Conservation (phyloP, 225 moss, liverwort and hornwort species). For the Asterella californica region DNA sequence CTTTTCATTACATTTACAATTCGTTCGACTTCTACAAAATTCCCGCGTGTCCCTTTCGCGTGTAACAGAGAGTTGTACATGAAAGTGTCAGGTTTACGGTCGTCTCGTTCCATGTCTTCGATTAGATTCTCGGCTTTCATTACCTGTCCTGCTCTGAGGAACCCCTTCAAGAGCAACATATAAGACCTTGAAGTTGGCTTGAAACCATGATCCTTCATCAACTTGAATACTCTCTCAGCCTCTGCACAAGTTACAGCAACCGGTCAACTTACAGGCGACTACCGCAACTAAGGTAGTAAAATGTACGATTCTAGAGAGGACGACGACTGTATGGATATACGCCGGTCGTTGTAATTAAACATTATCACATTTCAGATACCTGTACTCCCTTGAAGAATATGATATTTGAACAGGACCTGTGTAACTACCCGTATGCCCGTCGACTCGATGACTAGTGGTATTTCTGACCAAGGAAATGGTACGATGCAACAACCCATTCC, state of each 20-base stretch:
- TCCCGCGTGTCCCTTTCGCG: constrained; percentile 71
- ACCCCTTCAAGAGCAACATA: constrained; percentile 80
- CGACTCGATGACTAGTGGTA: too few species aligned
- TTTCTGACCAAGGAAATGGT: too few species aligned
- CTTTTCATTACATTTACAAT: constrained; percentile 59
- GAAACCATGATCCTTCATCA: constrained; percentile 67
- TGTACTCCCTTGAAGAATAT: too few species aligned
- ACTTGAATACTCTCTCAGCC: constrained; percentile 59
- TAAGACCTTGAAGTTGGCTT: constrained; percentile 69
- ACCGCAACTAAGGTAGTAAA: too few species aligned
- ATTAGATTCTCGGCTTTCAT: constrained; percentile 77
- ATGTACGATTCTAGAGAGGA: too few species aligned
- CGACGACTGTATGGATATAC: too few species aligned
- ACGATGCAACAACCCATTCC: neutral
- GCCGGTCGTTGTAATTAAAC: too few species aligned
- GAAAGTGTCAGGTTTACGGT: constrained; percentile 67
- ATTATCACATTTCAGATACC: too few species aligned
- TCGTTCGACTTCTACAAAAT: constrained; percentile 69
- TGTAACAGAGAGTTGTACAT: constrained; percentile 84
- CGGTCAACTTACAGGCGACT: too few species aligned
- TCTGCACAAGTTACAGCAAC: constrained; percentile 43
- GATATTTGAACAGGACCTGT: too few species aligned
- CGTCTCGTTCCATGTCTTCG: constrained; percentile 55
- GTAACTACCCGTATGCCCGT: too few species aligned
- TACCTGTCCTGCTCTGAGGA: constrained; percentile 69